A percentile compares a stretch with the other conserved stretches of the same genome.
Conservation (phyloP, 192 early-diverging fungal species). For the Geranomyces variabilis region DNA sequence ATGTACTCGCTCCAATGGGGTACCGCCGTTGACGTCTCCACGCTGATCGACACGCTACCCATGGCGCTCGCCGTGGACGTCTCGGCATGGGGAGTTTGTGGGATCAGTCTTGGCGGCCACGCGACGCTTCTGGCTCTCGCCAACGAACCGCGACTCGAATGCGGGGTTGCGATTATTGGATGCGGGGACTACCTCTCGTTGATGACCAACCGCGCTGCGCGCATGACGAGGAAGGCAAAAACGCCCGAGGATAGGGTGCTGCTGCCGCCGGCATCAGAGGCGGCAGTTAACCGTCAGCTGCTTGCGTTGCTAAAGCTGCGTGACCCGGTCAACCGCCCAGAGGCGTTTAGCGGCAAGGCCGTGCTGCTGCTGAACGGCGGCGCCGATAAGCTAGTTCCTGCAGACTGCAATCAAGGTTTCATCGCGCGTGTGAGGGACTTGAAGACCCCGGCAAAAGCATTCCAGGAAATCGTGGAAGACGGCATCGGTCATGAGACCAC, state of each 20-base stretch:
- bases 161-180: constrained; percentile 34
- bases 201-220: constrained; percentile 31
- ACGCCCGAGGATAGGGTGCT: constrained; percentile 5
- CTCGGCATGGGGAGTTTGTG: constrained; percentile 49
- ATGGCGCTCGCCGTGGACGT: constrained; percentile 46
- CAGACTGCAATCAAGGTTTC: constrained; percentile 10
- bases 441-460: not conserved
- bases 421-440: constrained; percentile 6
- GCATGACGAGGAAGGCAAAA: not conserved
- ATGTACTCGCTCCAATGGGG: constrained; percentile 45
- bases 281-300: constrained; percentile 17
- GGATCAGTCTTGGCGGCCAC: constrained; percentile 53
- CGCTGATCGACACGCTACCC: constrained; percentile 54
- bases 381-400: constrained; percentile 31
- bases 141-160: constrained; percentile 24
- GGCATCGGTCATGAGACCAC: constrained; percentile 31
- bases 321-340: constrained; percentile 26
- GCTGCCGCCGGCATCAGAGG: constrained; percentile 19
- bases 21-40: constrained; percentile 48
- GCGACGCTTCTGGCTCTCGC: constrained; percentile 6
- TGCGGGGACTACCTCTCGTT: constrained; percentile 43
- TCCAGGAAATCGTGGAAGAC: constrained; percentile 27
- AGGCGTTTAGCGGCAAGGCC: not conserved
- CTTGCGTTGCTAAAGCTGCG: not conserved
- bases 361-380: constrained; percentile 30